Conservation (phyloP, 108 stramenopile species). For the Cylindrotheca closterium region DNA sequence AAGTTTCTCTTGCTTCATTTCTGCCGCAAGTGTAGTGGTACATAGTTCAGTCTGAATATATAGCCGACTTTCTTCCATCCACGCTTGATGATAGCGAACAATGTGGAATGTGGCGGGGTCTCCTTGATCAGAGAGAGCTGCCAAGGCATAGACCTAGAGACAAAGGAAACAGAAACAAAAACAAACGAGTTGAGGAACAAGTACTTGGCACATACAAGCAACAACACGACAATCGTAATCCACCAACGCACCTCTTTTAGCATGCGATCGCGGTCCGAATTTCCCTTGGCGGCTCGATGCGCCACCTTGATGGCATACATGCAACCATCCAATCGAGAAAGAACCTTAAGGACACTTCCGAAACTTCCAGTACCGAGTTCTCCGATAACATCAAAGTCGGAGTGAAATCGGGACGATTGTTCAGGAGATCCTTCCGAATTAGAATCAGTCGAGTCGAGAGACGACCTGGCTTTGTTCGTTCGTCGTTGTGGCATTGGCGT, state of each 20-base stretch:
- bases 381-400: conserved; percentile 77
- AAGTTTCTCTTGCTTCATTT: conserved; percentile 35
- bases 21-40: conserved; percentile 53
- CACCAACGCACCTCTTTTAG: conserved; percentile 73
- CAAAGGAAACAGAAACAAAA: neutral
- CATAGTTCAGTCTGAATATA: conserved; percentile 89
- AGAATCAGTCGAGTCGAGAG: conserved; percentile 11
- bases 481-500: conserved; percentile 36
- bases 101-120: conserved; percentile 84
- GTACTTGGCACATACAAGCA: neutral
- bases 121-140: conserved; percentile 77
- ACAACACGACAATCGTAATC: too few species aligned
- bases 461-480: neutral
- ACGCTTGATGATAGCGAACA: conserved; percentile 88
- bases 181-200: neutral
- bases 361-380: conserved; percentile 81
- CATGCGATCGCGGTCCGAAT: conserved; percentile 72
- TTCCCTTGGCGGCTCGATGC: conserved; percentile 65
- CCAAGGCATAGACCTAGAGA: conserved; percentile 72
- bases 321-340: conserved; percentile 73
- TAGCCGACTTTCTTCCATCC: conserved; percentile 85
- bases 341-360: conserved; percentile 76
- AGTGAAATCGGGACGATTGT: conserved; percentile 47
- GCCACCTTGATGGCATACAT: conserved; percentile 86
- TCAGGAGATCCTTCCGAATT: neutral